Base-by-base conservation (phyloP, 805 yeast species). In the Wickerhamiella siamensis region DNA sequence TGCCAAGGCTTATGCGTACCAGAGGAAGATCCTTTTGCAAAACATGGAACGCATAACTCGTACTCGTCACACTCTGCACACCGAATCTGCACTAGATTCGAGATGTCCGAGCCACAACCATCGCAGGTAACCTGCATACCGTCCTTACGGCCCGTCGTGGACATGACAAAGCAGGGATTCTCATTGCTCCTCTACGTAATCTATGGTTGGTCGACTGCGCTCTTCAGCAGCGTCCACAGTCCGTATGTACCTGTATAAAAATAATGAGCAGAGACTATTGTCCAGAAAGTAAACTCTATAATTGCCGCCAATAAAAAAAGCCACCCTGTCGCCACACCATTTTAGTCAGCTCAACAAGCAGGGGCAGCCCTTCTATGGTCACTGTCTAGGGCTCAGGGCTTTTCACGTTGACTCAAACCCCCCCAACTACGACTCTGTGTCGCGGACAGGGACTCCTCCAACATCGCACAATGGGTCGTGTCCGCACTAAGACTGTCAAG, bases 401-500 rank as follows among this genome's bases (percentile, higher is more conserved):
- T 15, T 17, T 32, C 34, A 32, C 19, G 14, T n/a, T 15, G 9
- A 32, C 34, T 8, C 34, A 8, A 8, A 32, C 14, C 31, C 31
- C 16, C 34, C 19, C 34, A 32, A 32, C 9, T 32, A 24, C 29
- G 29, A 24, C 29, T 24, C 29, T 6, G 12, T 24, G 29, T 24
- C 29, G 29, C 10, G 12, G 10, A 8, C 29, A 24, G 29, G 29
- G 29, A 6, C 29, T 24, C 29, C 29, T 24, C 29, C 29, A 24
- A 24, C 31, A 38, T 19, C 40, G 18, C 49, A 49, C 44, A 38
- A 53, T 54, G 98, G 98, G 98, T 80, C 91, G 97, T 73, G 98
- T 93, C 79, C 87, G 98, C 82, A 91, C 98, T 62, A 93, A 91
- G 80, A 91, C 99, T 74, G 97, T 91, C 73, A 91, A 91, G 84